Base-by-base conservation (phyloP, 805 yeast genomes). In the Nakazawaea wickerhamii region DNA sequence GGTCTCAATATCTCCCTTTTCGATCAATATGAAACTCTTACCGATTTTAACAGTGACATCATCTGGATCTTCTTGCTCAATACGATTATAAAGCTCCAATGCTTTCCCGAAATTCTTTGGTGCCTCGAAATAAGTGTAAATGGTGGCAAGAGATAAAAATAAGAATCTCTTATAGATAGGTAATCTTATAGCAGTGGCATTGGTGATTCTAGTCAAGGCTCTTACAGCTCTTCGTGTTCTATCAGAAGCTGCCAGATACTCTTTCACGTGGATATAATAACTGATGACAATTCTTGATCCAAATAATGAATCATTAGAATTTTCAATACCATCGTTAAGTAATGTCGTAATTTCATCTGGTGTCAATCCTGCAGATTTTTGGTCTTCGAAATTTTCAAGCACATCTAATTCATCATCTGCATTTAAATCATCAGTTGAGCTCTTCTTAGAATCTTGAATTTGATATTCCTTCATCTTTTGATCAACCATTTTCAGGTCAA, bases 81-180 rank as follows among this genome's bases (percentile, higher is more conserved):
- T 77, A 19, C 68, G 64, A 28, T 84, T 83, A 59, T 83, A 93
- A 13, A 89, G 59, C 38, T 76, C 77, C 22, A 83, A 55, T 0
- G 99, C 98, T 20, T 81, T 69, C 2, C 75, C 68, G 54, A 77
- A 87, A 60, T 91, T 85, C 59, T 88, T 88, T 9, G 98, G 99
- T 0, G 97, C 84, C 58, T 91, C 96, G 54, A 81, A 75, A 55
- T 86, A 83, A 0, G 95, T 85, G 55, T 89, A 86, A 1, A 84
- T 72, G 0, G 80, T 74, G 0, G 93, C 98, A 42, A 86, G 67
- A 19, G 76, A 68, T 28, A 88, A 71, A 7, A 83, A 67, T 18
- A 86, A 62, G 40, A 79, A 84, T 40, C 70, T 70, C 49, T 70
- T 76, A 1, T 89, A 69, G 48, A 77, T 63, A 1, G 58, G 56